Percentiles rank a stretch among this genome's conserved stretches.
phyloP scores from a whole-genome alignment of 805 yeast species.

The Helenozyma baotianmanensis region DNA sequence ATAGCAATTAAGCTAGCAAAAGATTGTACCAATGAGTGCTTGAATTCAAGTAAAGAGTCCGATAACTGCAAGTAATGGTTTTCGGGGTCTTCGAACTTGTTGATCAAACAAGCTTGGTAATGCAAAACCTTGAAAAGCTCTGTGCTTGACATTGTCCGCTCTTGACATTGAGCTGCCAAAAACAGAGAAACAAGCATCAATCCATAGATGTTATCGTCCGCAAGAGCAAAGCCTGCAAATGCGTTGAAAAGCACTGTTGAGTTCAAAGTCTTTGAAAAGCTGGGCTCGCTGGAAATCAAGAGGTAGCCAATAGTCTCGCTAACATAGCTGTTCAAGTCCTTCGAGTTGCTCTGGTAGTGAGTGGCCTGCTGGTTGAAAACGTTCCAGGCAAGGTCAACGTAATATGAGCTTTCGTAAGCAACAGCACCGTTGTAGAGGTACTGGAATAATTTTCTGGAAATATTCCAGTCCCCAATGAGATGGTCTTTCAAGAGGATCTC shows the following conservation, averaged over 20 bases:
- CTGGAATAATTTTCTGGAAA: slow-evolving; percentile 25
- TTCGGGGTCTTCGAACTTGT: slow-evolving; percentile 37
- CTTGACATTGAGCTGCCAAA: slow-evolving; percentile 12
- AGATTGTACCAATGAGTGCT: slow-evolving; percentile 1
- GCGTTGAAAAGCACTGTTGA: slow-evolving; percentile 26
- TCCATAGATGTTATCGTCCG: slow-evolving; percentile 30
- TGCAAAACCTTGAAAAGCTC: slow-evolving; percentile 20
- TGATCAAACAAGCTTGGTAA: slow-evolving; percentile 26
- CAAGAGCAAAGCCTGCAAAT: slow-evolving; percentile 22
- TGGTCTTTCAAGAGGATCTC: slow-evolving; percentile 30
- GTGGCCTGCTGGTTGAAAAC: slow-evolving; percentile 31
- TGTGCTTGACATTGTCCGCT: neutral
- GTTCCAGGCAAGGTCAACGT: slow-evolving; percentile 29
- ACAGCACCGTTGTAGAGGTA: slow-evolving; percentile 26
- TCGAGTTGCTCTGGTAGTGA: slow-evolving; percentile 18
- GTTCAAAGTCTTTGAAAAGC: slow-evolving; percentile 17
- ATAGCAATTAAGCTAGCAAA: neutral
- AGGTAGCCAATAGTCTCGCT: slow-evolving; percentile 26
- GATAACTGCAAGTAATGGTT: slow-evolving; percentile 31
- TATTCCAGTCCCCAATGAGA: slow-evolving; percentile 23
- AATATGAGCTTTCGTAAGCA: slow-evolving; percentile 18
- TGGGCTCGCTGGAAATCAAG: slow-evolving; percentile 6
- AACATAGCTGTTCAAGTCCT: slow-evolving; percentile 25
- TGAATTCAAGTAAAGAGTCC: slow-evolving; percentile 20
- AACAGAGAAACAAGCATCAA: slow-evolving; percentile 20